Conservation (phyloP, 371 early-diverging fungal genomes). For the Homolaphlyctis polyrhiza region DNA sequence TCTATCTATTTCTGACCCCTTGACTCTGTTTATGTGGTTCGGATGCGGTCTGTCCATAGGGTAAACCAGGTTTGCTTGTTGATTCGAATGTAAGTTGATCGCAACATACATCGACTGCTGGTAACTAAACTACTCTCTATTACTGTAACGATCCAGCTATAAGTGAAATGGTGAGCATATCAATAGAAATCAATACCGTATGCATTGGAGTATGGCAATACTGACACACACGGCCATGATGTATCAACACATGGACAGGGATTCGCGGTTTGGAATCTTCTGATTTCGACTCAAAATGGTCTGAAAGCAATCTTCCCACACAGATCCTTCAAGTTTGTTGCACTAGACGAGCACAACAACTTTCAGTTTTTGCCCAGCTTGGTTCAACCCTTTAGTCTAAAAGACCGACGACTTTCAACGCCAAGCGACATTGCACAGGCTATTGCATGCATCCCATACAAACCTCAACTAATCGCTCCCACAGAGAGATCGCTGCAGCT, state of each 20-base stretch:
- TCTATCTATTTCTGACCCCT: no score
- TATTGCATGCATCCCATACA: slow-evolving; percentile 26
- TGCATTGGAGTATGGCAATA: no score
- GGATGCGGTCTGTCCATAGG: no score
- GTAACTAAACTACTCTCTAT: no score
- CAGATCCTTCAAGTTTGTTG: slow-evolving; percentile 20
- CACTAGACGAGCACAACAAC: slow-evolving; percentile 28
- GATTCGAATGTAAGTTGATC: no score
- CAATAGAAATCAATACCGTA: no score
- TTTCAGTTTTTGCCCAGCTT: slow-evolving; percentile 24
- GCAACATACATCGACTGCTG: no score
- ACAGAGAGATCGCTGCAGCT: background rate
- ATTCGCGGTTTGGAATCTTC: background rate
- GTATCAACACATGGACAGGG: background rate
- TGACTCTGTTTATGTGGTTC: no score
- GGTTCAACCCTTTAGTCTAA: slow-evolving; percentile 13
- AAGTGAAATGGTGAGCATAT: no score
- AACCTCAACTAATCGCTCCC: background rate
- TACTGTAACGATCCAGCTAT: no score
- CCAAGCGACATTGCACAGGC: slow-evolving; percentile 19
- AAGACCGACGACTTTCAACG: slow-evolving; percentile 1
- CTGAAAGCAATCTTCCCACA: slow-evolving; percentile 18
- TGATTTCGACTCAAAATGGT: background rate
- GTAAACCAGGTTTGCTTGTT: no score
- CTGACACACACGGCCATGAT: background rate